Conservation (phyloP, 148 eudicot species). For the Amaranthus cruentus region DNA sequence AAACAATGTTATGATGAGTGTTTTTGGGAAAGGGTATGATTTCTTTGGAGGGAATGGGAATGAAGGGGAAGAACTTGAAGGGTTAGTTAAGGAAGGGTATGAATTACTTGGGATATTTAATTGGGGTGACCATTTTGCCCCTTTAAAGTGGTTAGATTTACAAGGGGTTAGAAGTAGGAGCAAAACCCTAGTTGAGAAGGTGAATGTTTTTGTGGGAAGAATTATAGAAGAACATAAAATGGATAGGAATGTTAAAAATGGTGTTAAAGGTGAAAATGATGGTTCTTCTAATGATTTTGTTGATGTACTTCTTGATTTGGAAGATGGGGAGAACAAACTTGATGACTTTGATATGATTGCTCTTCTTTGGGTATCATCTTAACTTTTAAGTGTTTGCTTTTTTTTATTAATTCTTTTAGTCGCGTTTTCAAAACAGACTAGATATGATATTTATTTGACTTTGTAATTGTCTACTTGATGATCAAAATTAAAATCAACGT, state of each 20-base stretch:
- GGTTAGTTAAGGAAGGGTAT: slow-evolving; percentile 77
- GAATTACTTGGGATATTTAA: slow-evolving; percentile 71
- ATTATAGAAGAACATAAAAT: slow-evolving; percentile 55
- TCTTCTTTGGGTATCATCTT: slow-evolving; percentile 72
- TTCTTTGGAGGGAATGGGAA: slow-evolving; percentile 15
- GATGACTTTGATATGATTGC: slow-evolving; percentile 79
- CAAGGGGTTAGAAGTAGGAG: slow-evolving; percentile 83
- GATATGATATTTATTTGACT: too few relatives aligned
- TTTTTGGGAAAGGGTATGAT: slow-evolving; percentile 57
- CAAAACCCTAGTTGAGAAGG: slow-evolving; percentile 40
- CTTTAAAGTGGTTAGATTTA: slow-evolving; percentile 64
- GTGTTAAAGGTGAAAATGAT: background rate
- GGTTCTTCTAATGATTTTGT: slow-evolving; percentile 56
- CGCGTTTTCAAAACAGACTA: too few relatives aligned
- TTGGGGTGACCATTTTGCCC: slow-evolving; percentile 86
- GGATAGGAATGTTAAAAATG: slow-evolving; percentile 21
- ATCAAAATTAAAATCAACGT: too few relatives aligned
- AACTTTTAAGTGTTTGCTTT: background rate
- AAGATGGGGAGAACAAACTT: slow-evolving; percentile 47
- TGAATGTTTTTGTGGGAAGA: slow-evolving; percentile 63
- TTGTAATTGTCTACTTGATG: too few relatives aligned
- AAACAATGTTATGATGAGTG: slow-evolving; percentile 88
- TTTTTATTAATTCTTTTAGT: background rate
- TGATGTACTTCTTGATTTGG: slow-evolving; percentile 79
- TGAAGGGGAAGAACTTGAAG: slow-evolving; percentile 36